These are phyloP conservation scores for Saraca asoca DNA, from an alignment of 331 rosid genomes.

Conservation along the genomic window DNA sequence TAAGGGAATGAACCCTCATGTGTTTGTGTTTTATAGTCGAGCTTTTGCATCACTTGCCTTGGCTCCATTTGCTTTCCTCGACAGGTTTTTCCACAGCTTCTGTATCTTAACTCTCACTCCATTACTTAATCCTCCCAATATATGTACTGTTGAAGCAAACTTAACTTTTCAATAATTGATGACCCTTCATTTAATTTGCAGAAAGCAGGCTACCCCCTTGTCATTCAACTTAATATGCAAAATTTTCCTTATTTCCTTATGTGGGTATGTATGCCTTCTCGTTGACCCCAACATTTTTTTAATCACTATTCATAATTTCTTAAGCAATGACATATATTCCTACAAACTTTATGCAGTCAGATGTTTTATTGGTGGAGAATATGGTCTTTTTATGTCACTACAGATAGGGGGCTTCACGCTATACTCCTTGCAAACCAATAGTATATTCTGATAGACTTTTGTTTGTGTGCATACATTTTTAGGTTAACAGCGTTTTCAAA, in stretches of 20 bases:
- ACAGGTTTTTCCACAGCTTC: constrained; percentile 56
- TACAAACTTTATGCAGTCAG: too few relatives aligned
- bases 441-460: background rate
- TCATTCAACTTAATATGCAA: constrained; percentile 64
- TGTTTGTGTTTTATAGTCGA: constrained; percentile 90
- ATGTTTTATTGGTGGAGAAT: too few relatives aligned
- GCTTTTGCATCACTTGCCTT: constrained; percentile 74
- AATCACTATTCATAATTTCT: background rate
- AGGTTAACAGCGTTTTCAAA: constrained; percentile 76
- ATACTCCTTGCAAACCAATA: too few relatives aligned
- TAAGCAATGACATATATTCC: too few relatives aligned
- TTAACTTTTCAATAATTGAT: background rate
- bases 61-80: constrained; percentile 78
- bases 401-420: too few relatives aligned
- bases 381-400: too few relatives aligned
- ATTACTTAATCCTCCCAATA: background rate
- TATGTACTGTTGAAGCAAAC: background rate
- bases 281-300: constrained; percentile 20
- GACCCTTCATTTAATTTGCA: constrained; percentile 36
- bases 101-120: background rate
- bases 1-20: constrained; percentile 82
- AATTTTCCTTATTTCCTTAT: constrained; percentile 67
- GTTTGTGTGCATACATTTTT: background rate
- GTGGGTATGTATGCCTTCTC: constrained; percentile 59
- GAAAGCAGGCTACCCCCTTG: constrained; percentile 59